Conservation (phyloP, 2,329 filamentous ascomycete genomes). For the Aspergillus sp. region DNA sequence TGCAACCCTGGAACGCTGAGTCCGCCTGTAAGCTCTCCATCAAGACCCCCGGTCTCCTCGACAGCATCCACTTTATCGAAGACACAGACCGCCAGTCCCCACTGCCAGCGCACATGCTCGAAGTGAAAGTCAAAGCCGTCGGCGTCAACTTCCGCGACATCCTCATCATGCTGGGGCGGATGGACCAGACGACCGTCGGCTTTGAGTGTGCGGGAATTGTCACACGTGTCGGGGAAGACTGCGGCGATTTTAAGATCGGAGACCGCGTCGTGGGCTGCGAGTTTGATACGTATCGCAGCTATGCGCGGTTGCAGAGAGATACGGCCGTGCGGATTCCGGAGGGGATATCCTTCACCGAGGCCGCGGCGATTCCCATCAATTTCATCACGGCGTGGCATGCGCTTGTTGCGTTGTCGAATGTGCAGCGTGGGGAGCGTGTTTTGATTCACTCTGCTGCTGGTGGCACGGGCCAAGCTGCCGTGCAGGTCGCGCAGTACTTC, state of each 20-base stretch:
- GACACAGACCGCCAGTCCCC: neutral
- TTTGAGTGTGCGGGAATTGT: slow-evolving; percentile 34
- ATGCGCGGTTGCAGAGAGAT: too few species aligned
- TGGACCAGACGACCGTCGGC: slow-evolving; percentile 27
- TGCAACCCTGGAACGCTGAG: too few species aligned
- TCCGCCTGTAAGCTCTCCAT: too few species aligned
- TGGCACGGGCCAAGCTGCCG: neutral
- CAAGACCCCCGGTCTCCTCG: slow-evolving; percentile 1
- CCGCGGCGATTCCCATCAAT: neutral
- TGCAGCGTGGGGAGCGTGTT: neutral
- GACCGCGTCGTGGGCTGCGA: neutral
- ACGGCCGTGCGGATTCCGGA: too few species aligned
- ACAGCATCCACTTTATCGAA: slow-evolving; percentile 6
- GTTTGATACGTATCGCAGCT: too few species aligned
- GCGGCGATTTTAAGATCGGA: too few species aligned
- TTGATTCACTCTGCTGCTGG: neutral
- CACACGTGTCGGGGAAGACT: slow-evolving; percentile 10
- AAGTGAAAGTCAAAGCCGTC: slow-evolving; percentile 33
- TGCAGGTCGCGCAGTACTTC: neutral
- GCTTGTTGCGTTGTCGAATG: neutral
- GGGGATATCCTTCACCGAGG: slow-evolving; percentile 8
- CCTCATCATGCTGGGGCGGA: slow-evolving; percentile 29
- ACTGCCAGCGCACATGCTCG: slow-evolving; percentile 23
- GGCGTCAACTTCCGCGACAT: slow-evolving; percentile 37
- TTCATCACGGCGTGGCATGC: neutral